These are phyloP conservation scores for Dendrostoma leiphaemia DNA, from an alignment of 2,329 filamentous ascomycete species.

Conservation along the genomic window DNA sequence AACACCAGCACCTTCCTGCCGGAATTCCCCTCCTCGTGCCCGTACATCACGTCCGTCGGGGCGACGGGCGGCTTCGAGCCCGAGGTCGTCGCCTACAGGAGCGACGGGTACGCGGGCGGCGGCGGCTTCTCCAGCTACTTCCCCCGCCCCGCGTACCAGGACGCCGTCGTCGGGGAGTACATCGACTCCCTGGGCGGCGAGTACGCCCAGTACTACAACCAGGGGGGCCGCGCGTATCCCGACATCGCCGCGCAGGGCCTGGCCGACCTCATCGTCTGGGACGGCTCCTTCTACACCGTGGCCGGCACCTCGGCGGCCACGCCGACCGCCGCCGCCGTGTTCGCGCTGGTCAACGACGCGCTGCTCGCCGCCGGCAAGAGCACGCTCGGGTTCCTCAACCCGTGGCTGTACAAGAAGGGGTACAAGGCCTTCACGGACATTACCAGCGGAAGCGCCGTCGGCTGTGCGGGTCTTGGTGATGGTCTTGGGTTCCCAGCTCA, in stretches of 20 bases:
- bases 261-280: constrained; percentile 45
- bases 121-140: constrained; percentile 56
- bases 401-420: constrained; percentile 40
- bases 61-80: constrained; percentile 43
- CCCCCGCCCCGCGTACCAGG: constrained; percentile 43
- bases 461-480: constrained; percentile 33
- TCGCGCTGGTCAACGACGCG: constrained; percentile 54
- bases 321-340: constrained; percentile 52
- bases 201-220: constrained; percentile 44
- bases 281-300: constrained; percentile 27
- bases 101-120: constrained; percentile 42
- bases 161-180: constrained; percentile 37
- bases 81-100: constrained; percentile 29
- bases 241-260: constrained; percentile 56
- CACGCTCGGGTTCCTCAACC: constrained; percentile 54
- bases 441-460: constrained; percentile 31
- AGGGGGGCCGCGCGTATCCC: constrained; percentile 45
- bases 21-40: constrained; percentile 40
- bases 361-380: constrained; percentile 46
- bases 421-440: constrained; percentile 41
- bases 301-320: constrained; percentile 51
- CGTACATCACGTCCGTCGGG: constrained; percentile 62
- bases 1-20: constrained; percentile 42
- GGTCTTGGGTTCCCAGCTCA: constrained; percentile 29
- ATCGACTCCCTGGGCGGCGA: constrained; percentile 37